A percentile compares a stretch with the other conserved stretches of the same genome.
phyloP scores from a whole-genome alignment of 805 yeast species.

The Pichia cephalocereana region DNA sequence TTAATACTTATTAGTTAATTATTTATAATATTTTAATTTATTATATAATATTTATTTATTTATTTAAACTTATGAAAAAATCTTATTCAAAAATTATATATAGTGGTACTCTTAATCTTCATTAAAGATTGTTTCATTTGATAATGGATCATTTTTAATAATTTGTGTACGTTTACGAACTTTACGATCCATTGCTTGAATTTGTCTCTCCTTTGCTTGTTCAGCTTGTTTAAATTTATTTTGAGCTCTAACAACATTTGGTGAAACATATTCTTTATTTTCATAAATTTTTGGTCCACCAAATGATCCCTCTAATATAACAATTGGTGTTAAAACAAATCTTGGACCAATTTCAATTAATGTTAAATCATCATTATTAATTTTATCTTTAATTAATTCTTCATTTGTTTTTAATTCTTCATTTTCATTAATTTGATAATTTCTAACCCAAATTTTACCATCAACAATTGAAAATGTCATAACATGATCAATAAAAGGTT shows the following conservation, averaged over 20 bases:
- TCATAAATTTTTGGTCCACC: constrained; percentile 98
- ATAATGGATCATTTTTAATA: constrained; percentile 71
- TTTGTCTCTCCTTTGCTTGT: constrained; percentile 68
- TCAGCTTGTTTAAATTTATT: constrained; percentile 68
- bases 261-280: constrained; percentile 93
- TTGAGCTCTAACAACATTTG: constrained; percentile 92
- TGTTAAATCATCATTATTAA: constrained; percentile 47
- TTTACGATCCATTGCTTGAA: constrained; percentile 70
- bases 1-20: neutral
- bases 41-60: neutral
- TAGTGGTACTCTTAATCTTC: no score
- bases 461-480: constrained; percentile 89
- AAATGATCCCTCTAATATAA: constrained; percentile 91
- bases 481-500: constrained; percentile 94
- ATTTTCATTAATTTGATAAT: constrained; percentile 74
- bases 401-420: constrained; percentile 34
- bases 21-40: neutral
- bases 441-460: constrained; percentile 90
- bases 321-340: constrained; percentile 83
- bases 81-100: no score
- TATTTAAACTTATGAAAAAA: neutral
- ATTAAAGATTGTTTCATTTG: constrained; percentile 69
- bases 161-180: constrained; percentile 67
- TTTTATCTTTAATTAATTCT: constrained; percentile 8
- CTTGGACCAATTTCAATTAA: constrained; percentile 96